Evolutionary conservation across 169 alveolate species (phyloP), one percentile per base, ranked within the genome.

Genomic region (Plasmodium chabaudi): DNA sequence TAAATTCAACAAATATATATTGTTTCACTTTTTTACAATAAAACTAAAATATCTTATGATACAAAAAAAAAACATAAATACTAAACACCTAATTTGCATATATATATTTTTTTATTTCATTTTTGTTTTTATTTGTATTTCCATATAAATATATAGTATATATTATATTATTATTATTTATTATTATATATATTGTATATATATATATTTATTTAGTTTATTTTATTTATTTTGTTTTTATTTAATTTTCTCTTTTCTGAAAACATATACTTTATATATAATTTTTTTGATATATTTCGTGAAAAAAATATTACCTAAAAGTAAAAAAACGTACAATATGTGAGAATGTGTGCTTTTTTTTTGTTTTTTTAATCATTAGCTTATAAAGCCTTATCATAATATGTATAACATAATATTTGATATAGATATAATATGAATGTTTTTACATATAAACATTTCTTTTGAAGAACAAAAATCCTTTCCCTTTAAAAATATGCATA

Each of bases 11-110:
- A 42, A 72, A 27, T n/a, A 27, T 25, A 10, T 7, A 25, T 67
- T 44, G 21, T 71, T 53, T 3, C 34, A 34, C 13, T 17, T 9
- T 60, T 55, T 53, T 15, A 69, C 9, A 44, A n/a, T 46, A 34
- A 21, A 44, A 27, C 42, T n/a, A 71, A 57, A 53, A 9, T 71
- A 25, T 6, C 44, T 25, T 39, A 19, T 71, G 46, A 71, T 59
- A 49, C 51, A 19, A 71, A 71, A 71, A n/a, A 71, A 71, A 55
- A 71, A 57, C 27, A 60, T 67, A 72, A 72, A 72, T 23, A 59
- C 68, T 53, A 71, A 71, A 51, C 49, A 44, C 60, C 19, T 19
- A 72, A 49, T 42, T 23, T 72, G 60, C 49, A 57, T 42, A 72
- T 34, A 12, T n/a, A 4, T 46, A 15, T 9, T 63, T 34, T 51